Evolutionary conservation across 73 alveolate species (phyloP).

Genomic region (Tetrahymena borealis): DNA sequence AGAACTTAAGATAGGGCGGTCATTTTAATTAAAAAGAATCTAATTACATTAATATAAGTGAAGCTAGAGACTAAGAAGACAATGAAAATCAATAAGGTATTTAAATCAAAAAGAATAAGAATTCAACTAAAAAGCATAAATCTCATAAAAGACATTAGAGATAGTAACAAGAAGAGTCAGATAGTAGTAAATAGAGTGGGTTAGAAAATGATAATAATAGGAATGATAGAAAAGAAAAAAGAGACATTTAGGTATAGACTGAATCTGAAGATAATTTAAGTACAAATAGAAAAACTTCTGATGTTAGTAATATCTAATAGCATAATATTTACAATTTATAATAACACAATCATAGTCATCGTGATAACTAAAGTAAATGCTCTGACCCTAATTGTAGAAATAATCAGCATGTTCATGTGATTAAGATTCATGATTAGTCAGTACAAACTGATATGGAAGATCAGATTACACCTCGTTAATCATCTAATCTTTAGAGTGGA

Average conservation of each 20-base stretch:
- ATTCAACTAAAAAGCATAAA: too few species aligned
- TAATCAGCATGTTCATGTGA: not conserved
- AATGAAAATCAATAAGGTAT: not conserved
- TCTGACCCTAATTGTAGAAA: not conserved
- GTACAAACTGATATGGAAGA: not conserved
- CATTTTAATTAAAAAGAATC: not conserved
- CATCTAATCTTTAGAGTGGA: not conserved
- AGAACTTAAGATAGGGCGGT: not conserved
- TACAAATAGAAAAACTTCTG: not conserved
- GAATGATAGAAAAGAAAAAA: not conserved
- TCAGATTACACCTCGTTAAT: not conserved
- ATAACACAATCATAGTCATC: too few species aligned
- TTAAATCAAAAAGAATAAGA: too few species aligned
- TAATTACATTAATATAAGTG: not conserved
- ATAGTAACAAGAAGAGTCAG: not conserved
- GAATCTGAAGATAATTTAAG: not conserved
- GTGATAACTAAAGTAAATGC: not conserved
- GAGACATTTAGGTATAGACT: not conserved
- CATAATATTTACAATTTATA: not conserved
- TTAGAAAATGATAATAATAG: not conserved
- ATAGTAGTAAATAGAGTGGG: not conserved
- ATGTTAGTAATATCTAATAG: not conserved
- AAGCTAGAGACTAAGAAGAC: not conserved
- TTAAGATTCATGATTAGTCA: not conserved
- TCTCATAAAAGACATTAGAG: too few species aligned